Evolutionary conservation across 2,329 filamentous ascomycete species (phyloP), one percentile per base, ranked within the genome.

Genomic region (Colletotrichum euphorbiae): DNA sequence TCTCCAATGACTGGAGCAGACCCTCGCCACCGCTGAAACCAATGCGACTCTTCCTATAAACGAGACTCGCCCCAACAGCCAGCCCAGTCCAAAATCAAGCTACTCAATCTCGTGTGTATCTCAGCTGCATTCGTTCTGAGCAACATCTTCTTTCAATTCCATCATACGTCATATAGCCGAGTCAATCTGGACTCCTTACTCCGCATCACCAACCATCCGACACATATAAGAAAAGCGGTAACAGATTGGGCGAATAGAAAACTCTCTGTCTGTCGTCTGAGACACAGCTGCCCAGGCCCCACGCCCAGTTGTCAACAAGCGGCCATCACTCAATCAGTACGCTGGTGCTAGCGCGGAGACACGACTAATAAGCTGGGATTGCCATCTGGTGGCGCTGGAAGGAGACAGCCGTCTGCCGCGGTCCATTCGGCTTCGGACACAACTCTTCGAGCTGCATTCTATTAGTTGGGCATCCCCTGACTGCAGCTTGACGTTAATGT

Each of bases 301-400:
- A 63, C 59, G 59, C n/a, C 51, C 64, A 63, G 58, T 56, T 63
- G 51, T 40, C 65, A 66, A 42, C 66, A 48, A 59, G 62, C 65
- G 24, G 48, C 54, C 62, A 48, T 59, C 59, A 42, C 38, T 43
- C 48, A 58, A 45, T 58, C 36, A 54, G 21, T 46, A 52, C 60
- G 60, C 55, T 58, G 60, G n/a, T 59, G 38, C 42, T 60, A 57
- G 63, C 63, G 63, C 43, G 50, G 36, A 19, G 42, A 50, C 51
- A 55, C 50, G 51, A 62, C 58, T 67, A 62, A 55, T 45, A 62
- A 67, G 58, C 58, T 56, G 63, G 51, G 42, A 62, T 50, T 62
- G 52, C 28, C 58, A 56, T 65, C 51, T 40, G 24, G 65, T 65
- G 65, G 65, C 65, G 65, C 65, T 68, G 60, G 65, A 68, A 65